A percentile compares a stretch with the other conserved stretches of the same genome.
Conservation (phyloP, 2,329 filamentous ascomycete species). For the Hypoxylon sp. region DNA sequence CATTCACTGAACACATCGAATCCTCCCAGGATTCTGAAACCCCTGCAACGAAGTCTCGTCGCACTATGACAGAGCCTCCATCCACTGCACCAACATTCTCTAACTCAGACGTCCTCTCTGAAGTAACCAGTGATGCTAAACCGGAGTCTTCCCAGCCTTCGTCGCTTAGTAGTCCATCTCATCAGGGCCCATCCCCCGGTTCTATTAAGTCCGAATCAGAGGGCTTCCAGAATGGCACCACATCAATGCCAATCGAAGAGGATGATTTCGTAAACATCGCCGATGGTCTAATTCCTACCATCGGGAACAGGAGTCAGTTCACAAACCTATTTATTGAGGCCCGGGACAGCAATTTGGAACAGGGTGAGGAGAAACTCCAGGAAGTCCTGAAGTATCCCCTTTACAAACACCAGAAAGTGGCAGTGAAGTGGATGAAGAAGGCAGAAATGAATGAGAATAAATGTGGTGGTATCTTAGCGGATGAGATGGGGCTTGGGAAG, state of each 20-base stretch:
- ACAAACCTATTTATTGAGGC: not conserved
- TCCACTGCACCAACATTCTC: not conserved
- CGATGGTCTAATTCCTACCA: not conserved
- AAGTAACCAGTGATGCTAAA: not conserved
- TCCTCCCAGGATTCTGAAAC: not conserved
- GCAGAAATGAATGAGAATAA: slow-evolving; percentile 80
- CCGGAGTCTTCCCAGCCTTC: too few relatives aligned
- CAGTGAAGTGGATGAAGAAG: slow-evolving; percentile 80
- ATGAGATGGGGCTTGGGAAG: slow-evolving; percentile 89
- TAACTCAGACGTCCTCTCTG: not conserved
- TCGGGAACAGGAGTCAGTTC: not conserved
- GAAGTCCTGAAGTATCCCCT: slow-evolving; percentile 76
- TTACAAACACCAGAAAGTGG: slow-evolving; percentile 86
- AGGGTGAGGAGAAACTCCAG: slow-evolving; percentile 73
- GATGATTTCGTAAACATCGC: not conserved
- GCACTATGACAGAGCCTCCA: not conserved
- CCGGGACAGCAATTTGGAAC: not conserved
- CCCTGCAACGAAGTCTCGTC: not conserved
- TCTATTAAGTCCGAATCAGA: not conserved
- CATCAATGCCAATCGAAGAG: not conserved
- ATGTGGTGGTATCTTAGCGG: slow-evolving; percentile 82
- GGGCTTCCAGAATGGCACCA: not conserved
- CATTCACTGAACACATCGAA: slow-evolving; percentile 5
- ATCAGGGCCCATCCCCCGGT: not conserved
- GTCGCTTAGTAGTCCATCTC: not conserved